Base-by-base conservation (phyloP, 2,329 filamentous ascomycete species). In the Sporothrix globosa region DNA sequence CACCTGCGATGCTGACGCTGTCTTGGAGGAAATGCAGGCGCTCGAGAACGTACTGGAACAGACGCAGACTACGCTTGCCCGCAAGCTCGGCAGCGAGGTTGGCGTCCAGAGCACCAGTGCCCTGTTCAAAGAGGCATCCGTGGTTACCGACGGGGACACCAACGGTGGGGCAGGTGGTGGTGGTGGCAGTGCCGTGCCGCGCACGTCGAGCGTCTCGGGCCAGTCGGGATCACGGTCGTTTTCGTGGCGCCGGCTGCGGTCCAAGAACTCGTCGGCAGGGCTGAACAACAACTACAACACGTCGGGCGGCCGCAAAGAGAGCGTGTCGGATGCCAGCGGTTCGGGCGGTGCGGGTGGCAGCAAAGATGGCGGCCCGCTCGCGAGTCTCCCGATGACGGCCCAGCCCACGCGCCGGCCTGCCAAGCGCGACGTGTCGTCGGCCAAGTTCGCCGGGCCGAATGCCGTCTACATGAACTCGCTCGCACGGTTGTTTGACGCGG, bases 61-160 rank as follows among this genome's bases (percentile, higher is more conserved):
- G 78, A 92, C 94, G 0, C 94, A 97, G 79, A 81, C 84, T 0
- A 85, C 86, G 3, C 83, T 98, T 54, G 83, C 87, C 5, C 95
- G 96, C 78, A 97, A 93, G 77, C 86, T 99, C 4, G 95, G 96
- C n/a, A 92, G 86, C 76, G 96, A 99, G 74, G 96, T 99, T 13
- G 96, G 96, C 13, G 88, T 94, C 2, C 90, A 95, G 71, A 88
- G 90, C 5, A 86, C 90, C 2, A 84, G 87, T n/a, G 80, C 86
- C 0, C 83, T 96, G 65, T 97, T 96, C 82, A 93, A 90, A 77
- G 90, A 92, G 66, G 88, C 89, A 5, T 83, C 82, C 7, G 82
- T 77, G 3, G 78, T 78, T 5, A 79, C 81, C 7, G 87, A 90
- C 3, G 82, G 82, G 52, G 80, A 84, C 24, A 73, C 78, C 1